A percentile compares a stretch with the other conserved stretches of the same genome.
These are phyloP conservation scores for Sclerotinia trifoliorum DNA, from an alignment of 2,329 filamentous ascomycete species.

Conservation along the genomic window DNA sequence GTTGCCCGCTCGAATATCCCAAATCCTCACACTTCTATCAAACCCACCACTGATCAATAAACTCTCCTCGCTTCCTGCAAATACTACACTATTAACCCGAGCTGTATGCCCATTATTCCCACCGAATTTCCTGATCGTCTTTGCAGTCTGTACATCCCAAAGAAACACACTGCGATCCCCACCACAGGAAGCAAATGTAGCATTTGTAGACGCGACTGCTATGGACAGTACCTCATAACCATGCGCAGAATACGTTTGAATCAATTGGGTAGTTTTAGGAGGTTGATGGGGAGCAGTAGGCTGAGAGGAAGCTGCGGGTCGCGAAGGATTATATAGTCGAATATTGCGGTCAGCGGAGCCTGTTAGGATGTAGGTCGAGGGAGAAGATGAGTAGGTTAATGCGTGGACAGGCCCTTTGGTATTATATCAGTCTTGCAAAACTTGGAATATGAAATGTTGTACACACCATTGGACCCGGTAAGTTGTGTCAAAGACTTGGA, in stretches of 20 bases:
- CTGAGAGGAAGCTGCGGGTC: slow-evolving; percentile 46
- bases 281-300: slow-evolving; percentile 43
- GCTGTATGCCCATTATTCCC: slow-evolving; percentile 46
- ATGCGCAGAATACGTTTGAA: slow-evolving; percentile 87
- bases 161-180: slow-evolving; percentile 90
- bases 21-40: slow-evolving; percentile 73
- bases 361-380: slow-evolving; percentile 77
- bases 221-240: slow-evolving; percentile 90
- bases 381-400: slow-evolving; percentile 68
- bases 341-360: slow-evolving; percentile 83
- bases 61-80: slow-evolving; percentile 72
- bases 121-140: slow-evolving; percentile 72
- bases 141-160: slow-evolving; percentile 85
- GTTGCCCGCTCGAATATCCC: slow-evolving; percentile 57
- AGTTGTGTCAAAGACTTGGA: slow-evolving; percentile 54
- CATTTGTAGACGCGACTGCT: slow-evolving; percentile 71
- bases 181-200: slow-evolving; percentile 80
- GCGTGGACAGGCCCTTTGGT: slow-evolving; percentile 66
- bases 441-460: not conserved
- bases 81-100: slow-evolving; percentile 74
- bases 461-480: slow-evolving; percentile 57
- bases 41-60: slow-evolving; percentile 72
- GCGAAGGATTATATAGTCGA: slow-evolving; percentile 78
- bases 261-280: slow-evolving; percentile 52
- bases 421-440: slow-evolving; percentile 10